These are phyloP conservation scores for Russula griseocarnosa DNA, from an alignment of 768 basidiomycete genomes.

Conservation along the genomic window DNA sequence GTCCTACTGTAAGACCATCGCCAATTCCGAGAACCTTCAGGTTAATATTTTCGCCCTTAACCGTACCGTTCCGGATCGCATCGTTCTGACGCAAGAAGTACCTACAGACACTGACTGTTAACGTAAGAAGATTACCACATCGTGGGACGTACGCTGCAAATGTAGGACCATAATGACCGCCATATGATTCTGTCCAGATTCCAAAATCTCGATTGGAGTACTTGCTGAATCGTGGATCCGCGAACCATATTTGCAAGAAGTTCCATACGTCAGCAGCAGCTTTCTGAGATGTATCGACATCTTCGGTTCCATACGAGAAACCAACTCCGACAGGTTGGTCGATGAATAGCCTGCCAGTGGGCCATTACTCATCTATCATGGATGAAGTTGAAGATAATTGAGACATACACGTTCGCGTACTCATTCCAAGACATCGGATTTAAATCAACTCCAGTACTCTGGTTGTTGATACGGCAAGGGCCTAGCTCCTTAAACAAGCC, in stretches of 20 bases:
- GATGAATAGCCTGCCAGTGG: slow-evolving; percentile 43
- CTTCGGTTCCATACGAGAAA: slow-evolving; percentile 53
- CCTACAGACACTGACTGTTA: slow-evolving; percentile 20
- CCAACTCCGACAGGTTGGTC: slow-evolving; percentile 62
- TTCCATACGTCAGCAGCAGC: slow-evolving; percentile 59
- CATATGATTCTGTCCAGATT: slow-evolving; percentile 59
- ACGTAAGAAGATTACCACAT: neutral
- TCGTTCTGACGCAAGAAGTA: slow-evolving; percentile 58
- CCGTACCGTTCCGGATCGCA: slow-evolving; percentile 46
- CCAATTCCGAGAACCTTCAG: slow-evolving; percentile 59
- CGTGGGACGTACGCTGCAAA: slow-evolving; percentile 34
- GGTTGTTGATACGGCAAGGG: slow-evolving; percentile 69
- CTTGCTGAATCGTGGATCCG: slow-evolving; percentile 50
- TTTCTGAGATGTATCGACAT: slow-evolving; percentile 48
- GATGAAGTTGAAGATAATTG: neutral
- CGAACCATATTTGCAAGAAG: slow-evolving; percentile 61
- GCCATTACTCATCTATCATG: neutral
- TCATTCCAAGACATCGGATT: slow-evolving; percentile 62
- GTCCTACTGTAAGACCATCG: slow-evolving; percentile 55
- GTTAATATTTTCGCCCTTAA: slow-evolving; percentile 49
- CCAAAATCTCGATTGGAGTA: slow-evolving; percentile 46
- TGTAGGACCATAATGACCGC: slow-evolving; percentile 41
- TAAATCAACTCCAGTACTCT: slow-evolving; percentile 51
- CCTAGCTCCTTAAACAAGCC: slow-evolving; percentile 94
- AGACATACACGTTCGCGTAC: slow-evolving; percentile 43